Evolutionary conservation across 495 filamentous ascomycete species (phyloP), one percentile per base, ranked within the genome.

Genomic region (Cairneyella variabilis): DNA sequence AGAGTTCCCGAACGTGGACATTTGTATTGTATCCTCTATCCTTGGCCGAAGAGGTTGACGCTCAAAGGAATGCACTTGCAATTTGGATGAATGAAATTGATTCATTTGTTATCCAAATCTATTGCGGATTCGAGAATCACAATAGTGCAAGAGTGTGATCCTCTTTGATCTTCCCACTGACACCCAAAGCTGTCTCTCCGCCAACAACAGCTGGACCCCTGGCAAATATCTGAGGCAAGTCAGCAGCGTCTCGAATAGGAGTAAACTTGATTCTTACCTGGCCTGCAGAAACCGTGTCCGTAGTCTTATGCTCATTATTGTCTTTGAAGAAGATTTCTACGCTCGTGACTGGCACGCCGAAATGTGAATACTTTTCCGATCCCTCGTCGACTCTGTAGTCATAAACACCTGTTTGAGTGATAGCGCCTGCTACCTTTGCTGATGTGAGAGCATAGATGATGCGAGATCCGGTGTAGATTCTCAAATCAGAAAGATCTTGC

Each of bases 371-470:
- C 41, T 64, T 51, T 25, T 65, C 53, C 41, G 62, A 39, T 21
- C 52, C 54, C 16, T 67, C 59, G 44, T 77, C 70, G 16, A 83
- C 75, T 36, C 91, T 73, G 64, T 99, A 97, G 64, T 99, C 93
- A 60, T 89, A 92, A 27, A 90, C 76, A 53, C 86, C 81, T 10
- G 89, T 93, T 69, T 97, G 91, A 2, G 81, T 68, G 16, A 91
- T 81, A 1, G 93, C 88, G 20, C 93, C 93, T 3, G 91, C 92
- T 20, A 97, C 85, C 25, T 79, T 77, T 7, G 91, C 72, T 3
- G 88, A 84, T 40, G 90, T 88, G 25, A 97, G 75, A 0, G 90
- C 90, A 69, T 96, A 96, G 18, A 95, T 76, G 42, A 96, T 75
- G 28, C 90, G 82, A 9, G 90, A 84, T 10, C 86, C 82, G 7